phyloP scores from a whole-genome alignment of 441 rosid species.

The Kokia cookei region DNA sequence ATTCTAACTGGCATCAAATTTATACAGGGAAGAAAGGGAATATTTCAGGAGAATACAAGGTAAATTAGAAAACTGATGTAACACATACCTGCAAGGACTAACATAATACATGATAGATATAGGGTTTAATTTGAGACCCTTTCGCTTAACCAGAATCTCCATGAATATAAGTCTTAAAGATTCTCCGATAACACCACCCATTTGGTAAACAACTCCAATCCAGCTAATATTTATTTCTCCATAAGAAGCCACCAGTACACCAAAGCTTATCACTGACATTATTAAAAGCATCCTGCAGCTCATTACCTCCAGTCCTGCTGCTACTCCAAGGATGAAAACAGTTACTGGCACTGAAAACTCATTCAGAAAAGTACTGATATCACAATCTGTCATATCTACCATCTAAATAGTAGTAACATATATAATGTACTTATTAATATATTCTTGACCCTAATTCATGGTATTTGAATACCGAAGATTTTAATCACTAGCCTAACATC shows the following conservation, averaged over 20 bases:
- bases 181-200: constrained; percentile 98
- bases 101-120: constrained; percentile 87
- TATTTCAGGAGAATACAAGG: neutral
- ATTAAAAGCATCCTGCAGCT: constrained; percentile 90
- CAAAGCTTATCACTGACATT: constrained; percentile 90
- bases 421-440: neutral
- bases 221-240: constrained; percentile 84
- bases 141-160: constrained; percentile 89
- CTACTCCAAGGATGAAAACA: constrained; percentile 90
- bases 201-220: constrained; percentile 95
- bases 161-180: constrained; percentile 89
- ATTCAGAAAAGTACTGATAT: constrained; percentile 13
- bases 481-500: constrained; percentile 1
- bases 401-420: neutral
- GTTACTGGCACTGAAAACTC: constrained; percentile 93
- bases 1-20: neutral
- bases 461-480: neutral
- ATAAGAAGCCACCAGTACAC: constrained; percentile 92
- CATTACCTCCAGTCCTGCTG: constrained; percentile 89
- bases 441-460: neutral
- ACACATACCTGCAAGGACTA: constrained; percentile 88
- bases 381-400: neutral
- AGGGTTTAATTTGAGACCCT: constrained; percentile 91
- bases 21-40: neutral
- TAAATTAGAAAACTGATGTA: neutral